phyloP scores from a whole-genome alignment of 257 asterid species.

The Thymus mandschuricus region DNA sequence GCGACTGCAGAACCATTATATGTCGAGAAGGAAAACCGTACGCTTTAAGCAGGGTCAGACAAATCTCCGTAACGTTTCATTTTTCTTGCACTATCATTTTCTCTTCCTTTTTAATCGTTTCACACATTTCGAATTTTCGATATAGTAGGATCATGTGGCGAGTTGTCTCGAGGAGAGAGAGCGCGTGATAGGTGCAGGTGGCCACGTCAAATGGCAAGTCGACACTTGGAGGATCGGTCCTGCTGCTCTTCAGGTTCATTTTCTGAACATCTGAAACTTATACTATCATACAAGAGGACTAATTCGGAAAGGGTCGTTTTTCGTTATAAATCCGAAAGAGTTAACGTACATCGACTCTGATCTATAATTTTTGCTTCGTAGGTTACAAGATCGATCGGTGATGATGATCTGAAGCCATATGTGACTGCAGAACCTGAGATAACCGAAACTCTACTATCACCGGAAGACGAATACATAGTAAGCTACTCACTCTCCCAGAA shows the following conservation, averaged over 20 bases:
- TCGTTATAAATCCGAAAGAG: constrained; percentile 10
- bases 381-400: constrained; percentile 98
- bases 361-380: constrained; percentile 30
- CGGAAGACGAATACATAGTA: constrained; percentile 84
- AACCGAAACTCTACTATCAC: constrained; percentile 62
- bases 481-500: constrained; percentile 14
- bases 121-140: constrained; percentile 29
- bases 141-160: constrained; percentile 92
- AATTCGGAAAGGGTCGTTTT: no score
- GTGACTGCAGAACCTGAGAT: constrained; percentile 98
- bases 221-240: constrained; percentile 97
- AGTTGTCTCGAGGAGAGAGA: constrained; percentile 90
- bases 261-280: constrained; percentile 12
- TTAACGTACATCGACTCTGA: not conserved
- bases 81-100: not conserved
- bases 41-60: constrained; percentile 85
- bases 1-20: constrained; percentile 86
- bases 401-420: constrained; percentile 94
- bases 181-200: constrained; percentile 72
- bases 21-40: constrained; percentile 75
- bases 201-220: constrained; percentile 78
- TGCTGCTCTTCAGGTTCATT: constrained; percentile 88
- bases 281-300: no score
- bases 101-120: not conserved
- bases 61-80: not conserved